Percentiles rank a stretch among this genome's conserved stretches.
Conservation (phyloP, 257 asterid species). For the Ligustrum vulgare region DNA sequence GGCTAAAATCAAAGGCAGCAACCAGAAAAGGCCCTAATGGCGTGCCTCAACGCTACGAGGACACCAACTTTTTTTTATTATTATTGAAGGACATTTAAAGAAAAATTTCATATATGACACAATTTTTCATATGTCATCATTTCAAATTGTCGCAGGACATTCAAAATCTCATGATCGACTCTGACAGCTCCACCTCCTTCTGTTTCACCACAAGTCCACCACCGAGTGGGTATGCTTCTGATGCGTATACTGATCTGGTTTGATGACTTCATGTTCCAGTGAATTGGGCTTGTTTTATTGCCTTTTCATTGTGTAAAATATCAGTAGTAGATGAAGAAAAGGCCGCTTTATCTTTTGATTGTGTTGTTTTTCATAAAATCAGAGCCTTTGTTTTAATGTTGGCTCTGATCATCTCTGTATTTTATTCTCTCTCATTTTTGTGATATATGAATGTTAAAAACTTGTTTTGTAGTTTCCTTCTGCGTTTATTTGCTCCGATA, state of each 20-base stretch:
- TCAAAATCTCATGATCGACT: too few relatives aligned
- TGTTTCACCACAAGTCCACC: conserved; percentile 42
- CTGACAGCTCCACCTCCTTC: conserved; percentile 16
- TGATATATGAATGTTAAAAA: background rate
- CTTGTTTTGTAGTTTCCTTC: background rate
- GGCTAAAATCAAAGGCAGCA: conserved; percentile 19
- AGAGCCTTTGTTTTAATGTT: background rate
- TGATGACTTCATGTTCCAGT: background rate
- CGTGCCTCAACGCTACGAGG: too few relatives aligned
- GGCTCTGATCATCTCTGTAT: background rate
- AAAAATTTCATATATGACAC: too few relatives aligned
- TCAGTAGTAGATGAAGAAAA: background rate
- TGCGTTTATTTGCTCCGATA: too few relatives aligned
- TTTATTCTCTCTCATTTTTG: background rate
- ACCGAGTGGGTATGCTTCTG: conserved; percentile 29
- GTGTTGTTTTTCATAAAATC: background rate
- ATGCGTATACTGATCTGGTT: conserved; percentile 26
- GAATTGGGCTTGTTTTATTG: background rate
- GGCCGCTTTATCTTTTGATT: background rate
- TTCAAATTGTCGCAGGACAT: too few relatives aligned
- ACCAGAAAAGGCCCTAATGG: too few relatives aligned
- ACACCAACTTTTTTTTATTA: too few relatives aligned
- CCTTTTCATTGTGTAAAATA: conserved; percentile 1
- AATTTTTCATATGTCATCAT: too few relatives aligned
- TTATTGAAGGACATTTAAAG: too few relatives aligned